These are phyloP conservation scores for Chalara sp. DNA, from an alignment of 2,329 filamentous ascomycete species.

Conservation along the genomic window DNA sequence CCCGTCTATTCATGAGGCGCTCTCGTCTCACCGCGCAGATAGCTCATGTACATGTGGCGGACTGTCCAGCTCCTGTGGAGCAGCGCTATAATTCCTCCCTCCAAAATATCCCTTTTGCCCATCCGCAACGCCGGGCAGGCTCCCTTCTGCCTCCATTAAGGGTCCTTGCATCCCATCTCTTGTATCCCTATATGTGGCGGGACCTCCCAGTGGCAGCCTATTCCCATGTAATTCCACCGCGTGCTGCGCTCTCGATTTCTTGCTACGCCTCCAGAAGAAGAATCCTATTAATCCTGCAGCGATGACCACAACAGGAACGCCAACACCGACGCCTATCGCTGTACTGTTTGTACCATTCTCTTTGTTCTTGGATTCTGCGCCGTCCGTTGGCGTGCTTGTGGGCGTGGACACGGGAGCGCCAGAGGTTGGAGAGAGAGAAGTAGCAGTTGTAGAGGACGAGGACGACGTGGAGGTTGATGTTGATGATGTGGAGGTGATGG, in stretches of 20 bases:
- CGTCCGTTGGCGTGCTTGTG: too few species aligned
- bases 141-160: not conserved
- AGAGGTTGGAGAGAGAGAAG: constrained; percentile 4
- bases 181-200: too few species aligned
- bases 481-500: constrained; percentile 3
- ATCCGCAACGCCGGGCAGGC: not conserved
- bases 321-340: constrained; percentile 13
- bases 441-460: constrained; percentile 2
- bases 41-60: constrained; percentile 7
- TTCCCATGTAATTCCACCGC: not conserved
- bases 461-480: not conserved
- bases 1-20: too few species aligned
- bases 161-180: too few species aligned
- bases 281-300: constrained; percentile 7
- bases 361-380: not conserved
- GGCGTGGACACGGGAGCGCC: not conserved
- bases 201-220: not conserved
- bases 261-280: constrained; percentile 6
- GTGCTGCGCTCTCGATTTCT: constrained; percentile 1
- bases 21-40: not conserved
- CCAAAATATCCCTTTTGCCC: constrained; percentile 5
- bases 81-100: constrained; percentile 1
- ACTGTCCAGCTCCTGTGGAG: not conserved
- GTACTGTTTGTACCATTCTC: constrained; percentile 2
- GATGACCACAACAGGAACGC: constrained; percentile 9